Base-by-base conservation (phyloP, 257 asterid genomes). In the Henckelia pumila region DNA sequence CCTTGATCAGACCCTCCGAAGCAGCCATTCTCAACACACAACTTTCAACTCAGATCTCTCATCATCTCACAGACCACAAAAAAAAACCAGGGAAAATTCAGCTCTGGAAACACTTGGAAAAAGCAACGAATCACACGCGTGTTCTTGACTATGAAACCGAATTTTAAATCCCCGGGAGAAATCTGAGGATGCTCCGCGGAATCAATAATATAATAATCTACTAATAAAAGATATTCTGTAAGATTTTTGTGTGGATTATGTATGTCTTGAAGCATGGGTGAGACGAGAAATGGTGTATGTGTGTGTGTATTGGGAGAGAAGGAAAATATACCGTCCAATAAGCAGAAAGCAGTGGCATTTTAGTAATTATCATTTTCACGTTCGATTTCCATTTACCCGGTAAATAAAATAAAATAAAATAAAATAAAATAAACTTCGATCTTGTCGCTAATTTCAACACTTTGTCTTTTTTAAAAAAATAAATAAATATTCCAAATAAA, bases 1-100 rank as follows among this genome's bases (percentile, higher is more conserved):
- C 95, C 80, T 76, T 81, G 79, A 83, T 80, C 83, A 84, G 81
- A 13, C 78, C 82, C 76, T 88, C 96, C 16, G 94, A 64, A 14
- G 85, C 61, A 56, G 78, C 58, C 97, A 90, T 81, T 73, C 74
- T 70, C 35, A 61, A 33, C 13, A 66, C 52, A 50, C 40, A 16
- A 56, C 44, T 66, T 37, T 61, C 64, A 76, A 59, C 75, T 64
- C 93, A 86, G 95, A 86, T 86, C 95, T 85, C 84, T 76, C 95
- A 88, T 76, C 95, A 88, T 88, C 62, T 67, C 80, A 75, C 35
- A 78, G n/a, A 68, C 53, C 64, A 67, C 55, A 32, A 68, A 16
- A 30, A 73, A 5, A 47, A 47, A 47, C 7, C 52, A 40, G 14
- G 7, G 6, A 22, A 40, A 56, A 71, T 24, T 49, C 17, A 61